A percentile compares a stretch with the other conserved stretches of the same genome.
Conservation (phyloP, 2,329 filamentous ascomycete genomes). For the Raffaelea arxii region DNA sequence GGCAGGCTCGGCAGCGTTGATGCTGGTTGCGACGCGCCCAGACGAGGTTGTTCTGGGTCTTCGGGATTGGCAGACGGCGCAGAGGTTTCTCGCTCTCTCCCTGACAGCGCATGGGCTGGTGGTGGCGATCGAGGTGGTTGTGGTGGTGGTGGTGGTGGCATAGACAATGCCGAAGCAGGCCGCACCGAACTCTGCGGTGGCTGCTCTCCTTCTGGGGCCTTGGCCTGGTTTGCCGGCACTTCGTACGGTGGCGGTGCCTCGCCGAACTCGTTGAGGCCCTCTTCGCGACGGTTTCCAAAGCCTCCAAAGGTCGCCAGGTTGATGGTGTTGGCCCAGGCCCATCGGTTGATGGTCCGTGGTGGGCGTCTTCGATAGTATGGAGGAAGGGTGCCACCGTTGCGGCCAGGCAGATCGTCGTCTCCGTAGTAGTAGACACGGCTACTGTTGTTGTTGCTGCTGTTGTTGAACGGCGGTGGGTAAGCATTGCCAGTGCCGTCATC, state of each 20-base stretch:
- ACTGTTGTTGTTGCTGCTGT: neutral
- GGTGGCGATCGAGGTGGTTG: too few species aligned
- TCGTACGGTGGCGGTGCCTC: slow-evolving; percentile 18
- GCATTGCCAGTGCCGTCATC: neutral
- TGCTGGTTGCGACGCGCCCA: too few species aligned
- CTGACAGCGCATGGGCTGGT: too few species aligned
- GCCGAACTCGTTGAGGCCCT: slow-evolving; percentile 18
- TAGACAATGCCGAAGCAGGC: too few species aligned
- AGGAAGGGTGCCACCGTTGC: neutral
- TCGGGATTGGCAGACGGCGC: too few species aligned
- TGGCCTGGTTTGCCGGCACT: neutral
- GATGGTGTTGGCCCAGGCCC: slow-evolving; percentile 6
- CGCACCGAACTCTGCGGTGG: too few species aligned
- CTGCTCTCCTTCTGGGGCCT: slow-evolving; percentile 1
- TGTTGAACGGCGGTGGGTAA: neutral
- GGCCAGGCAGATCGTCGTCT: neutral
- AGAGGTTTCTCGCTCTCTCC: too few species aligned
- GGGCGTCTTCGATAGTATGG: too few species aligned
- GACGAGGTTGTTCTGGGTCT: too few species aligned
- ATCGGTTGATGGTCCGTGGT: slow-evolving; percentile 8
- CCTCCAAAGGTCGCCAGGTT: neutral
- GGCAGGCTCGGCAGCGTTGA: too few species aligned
- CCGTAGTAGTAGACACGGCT: neutral
- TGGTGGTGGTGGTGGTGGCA: too few species aligned
- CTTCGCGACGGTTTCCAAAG: slow-evolving; percentile 3